A percentile compares a stretch with the other conserved stretches of the same genome.
These are phyloP conservation scores for Mollisia scopiformis DNA, from an alignment of 2,329 filamentous ascomycete species.

Conservation along the genomic window DNA sequence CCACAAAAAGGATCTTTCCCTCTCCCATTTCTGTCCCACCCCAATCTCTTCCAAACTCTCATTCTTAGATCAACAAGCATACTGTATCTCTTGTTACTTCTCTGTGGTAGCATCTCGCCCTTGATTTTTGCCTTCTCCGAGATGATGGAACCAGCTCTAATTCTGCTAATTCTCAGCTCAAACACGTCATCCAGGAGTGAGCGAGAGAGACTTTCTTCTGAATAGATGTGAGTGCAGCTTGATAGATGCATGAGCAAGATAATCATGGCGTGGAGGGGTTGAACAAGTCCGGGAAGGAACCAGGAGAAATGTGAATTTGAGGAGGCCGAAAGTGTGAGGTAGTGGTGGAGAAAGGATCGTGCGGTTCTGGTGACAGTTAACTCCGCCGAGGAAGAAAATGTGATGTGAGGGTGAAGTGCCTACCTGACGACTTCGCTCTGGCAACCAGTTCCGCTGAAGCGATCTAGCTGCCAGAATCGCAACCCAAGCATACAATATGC, in stretches of 20 bases:
- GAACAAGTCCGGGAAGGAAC: conserved; percentile 4
- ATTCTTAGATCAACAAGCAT: conserved; percentile 9
- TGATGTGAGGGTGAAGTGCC: neutral
- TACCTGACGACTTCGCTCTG: conserved; percentile 14
- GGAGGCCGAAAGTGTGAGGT: neutral
- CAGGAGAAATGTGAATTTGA: neutral
- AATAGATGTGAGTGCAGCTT: neutral
- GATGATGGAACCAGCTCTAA: neutral
- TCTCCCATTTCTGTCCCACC: conserved; percentile 5
- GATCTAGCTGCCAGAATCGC: conserved; percentile 15
- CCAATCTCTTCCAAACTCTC: conserved; percentile 5
- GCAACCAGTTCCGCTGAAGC: conserved; percentile 10
- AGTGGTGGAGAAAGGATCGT: conserved; percentile 4
- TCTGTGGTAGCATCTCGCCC: neutral
- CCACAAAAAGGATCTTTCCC: conserved; percentile 1
- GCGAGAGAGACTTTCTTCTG: neutral
- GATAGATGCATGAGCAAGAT: conserved; percentile 15
- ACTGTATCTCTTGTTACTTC: neutral
- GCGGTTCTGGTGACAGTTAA: conserved; percentile 2
- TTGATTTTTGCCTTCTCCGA: neutral
- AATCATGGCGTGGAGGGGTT: conserved; percentile 10
- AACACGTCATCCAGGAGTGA: neutral
- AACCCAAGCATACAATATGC: conserved; percentile 17
- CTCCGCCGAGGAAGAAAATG: neutral
- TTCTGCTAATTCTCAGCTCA: neutral